These are phyloP conservation scores for Phytophthora palmivora DNA, from an alignment of 352 stramenopile species.

Conservation along the genomic window DNA sequence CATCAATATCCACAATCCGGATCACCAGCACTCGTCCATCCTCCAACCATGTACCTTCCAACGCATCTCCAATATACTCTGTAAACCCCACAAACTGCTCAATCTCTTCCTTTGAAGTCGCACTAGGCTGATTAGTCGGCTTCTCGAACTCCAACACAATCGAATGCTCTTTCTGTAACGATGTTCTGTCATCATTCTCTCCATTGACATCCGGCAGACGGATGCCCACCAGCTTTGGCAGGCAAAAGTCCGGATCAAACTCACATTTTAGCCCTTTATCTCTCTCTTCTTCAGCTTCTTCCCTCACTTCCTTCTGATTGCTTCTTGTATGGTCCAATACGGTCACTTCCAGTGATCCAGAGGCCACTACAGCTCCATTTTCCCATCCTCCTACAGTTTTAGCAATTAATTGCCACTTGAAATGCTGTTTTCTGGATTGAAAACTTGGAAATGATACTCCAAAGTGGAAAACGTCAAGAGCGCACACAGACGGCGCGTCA, in stretches of 20 bases:
- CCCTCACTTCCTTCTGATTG: background rate
- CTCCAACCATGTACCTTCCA: conserved; percentile 44
- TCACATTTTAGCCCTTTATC: conserved; percentile 47
- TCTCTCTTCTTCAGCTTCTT: background rate
- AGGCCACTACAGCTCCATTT: conserved; percentile 17
- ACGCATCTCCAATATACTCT: conserved; percentile 62
- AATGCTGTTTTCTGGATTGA: conserved; percentile 25
- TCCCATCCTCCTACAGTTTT: conserved; percentile 22
- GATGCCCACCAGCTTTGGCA: conserved; percentile 59
- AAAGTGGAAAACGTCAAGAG: conserved; percentile 48
- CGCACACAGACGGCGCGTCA: conserved; percentile 17
- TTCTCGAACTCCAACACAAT: conserved; percentile 65
- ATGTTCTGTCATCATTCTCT: background rate
- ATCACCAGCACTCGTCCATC: conserved; percentile 55
- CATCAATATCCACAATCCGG: conserved; percentile 46
- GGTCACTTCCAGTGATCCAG: conserved; percentile 9
- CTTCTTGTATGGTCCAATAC: background rate
- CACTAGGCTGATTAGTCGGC: conserved; percentile 56
- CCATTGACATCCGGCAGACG: conserved; percentile 49
- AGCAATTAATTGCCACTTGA: conserved; percentile 40
- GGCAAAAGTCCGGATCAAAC: conserved; percentile 61
- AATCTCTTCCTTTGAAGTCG: conserved; percentile 41
- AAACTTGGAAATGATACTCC: conserved; percentile 22
- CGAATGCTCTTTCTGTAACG: conserved; percentile 48
- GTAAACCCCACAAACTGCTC: conserved; percentile 55